These are phyloP conservation scores for Diaporthe longicolla DNA, from an alignment of 2,329 filamentous ascomycete species.

Conservation along the genomic window DNA sequence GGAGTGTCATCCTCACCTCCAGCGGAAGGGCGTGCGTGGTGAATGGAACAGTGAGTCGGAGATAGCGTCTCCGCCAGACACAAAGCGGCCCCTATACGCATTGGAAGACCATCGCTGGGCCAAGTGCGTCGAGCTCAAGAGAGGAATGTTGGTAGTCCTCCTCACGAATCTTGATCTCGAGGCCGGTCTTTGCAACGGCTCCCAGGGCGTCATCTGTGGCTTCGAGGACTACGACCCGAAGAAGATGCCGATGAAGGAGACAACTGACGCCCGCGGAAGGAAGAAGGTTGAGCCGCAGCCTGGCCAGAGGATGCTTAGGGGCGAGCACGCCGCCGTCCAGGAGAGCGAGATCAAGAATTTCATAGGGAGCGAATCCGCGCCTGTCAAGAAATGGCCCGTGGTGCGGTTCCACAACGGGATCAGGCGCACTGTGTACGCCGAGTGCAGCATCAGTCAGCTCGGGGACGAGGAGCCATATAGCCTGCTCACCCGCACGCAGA, in stretches of 20 bases:
- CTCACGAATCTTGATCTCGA: slow-evolving; percentile 63
- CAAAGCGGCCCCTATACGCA: slow-evolving; percentile 50
- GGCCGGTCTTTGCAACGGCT: slow-evolving; percentile 61
- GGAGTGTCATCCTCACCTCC: slow-evolving; percentile 47
- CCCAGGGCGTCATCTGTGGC: slow-evolving; percentile 60
- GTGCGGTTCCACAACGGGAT: slow-evolving; percentile 67
- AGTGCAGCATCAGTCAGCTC: slow-evolving; percentile 63
- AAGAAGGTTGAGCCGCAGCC: slow-evolving; percentile 12
- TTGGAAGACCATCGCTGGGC: slow-evolving; percentile 64
- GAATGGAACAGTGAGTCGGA: slow-evolving; percentile 22
- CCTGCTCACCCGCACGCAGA: slow-evolving; percentile 69
- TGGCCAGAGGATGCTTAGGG: slow-evolving; percentile 48
- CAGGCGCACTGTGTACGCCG: slow-evolving; percentile 62
- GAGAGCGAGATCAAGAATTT: slow-evolving; percentile 56
- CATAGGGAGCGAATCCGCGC: slow-evolving; percentile 49
- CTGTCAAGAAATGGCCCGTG: slow-evolving; percentile 61
- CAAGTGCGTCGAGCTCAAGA: slow-evolving; percentile 59
- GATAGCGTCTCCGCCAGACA: slow-evolving; percentile 34
- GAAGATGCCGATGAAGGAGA: slow-evolving; percentile 47
- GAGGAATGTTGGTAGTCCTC: slow-evolving; percentile 66
- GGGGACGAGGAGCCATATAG: slow-evolving; percentile 62
- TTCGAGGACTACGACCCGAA: slow-evolving; percentile 55
- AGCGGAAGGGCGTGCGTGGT: slow-evolving; percentile 46
- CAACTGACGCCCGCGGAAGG: background rate
- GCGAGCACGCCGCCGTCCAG: slow-evolving; percentile 55